These are phyloP conservation scores for Hamamelis virginiana DNA, from an alignment of 164 flowering plant genomes.

Conservation along the genomic window DNA sequence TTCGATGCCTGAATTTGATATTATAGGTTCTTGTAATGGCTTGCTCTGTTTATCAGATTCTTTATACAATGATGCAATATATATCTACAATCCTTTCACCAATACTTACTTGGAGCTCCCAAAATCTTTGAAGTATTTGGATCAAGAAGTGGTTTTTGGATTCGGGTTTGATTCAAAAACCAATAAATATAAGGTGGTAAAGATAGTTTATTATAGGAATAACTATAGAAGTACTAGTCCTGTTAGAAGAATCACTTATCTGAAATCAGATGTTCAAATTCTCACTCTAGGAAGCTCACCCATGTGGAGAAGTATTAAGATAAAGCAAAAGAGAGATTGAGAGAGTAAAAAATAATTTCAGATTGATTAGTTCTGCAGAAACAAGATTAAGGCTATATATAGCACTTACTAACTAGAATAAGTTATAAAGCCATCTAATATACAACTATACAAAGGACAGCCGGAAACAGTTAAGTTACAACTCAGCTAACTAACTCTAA, in stretches of 20 bases:
- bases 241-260: conserved; percentile 7
- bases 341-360: too few relatives aligned
- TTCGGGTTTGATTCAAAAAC: conserved; percentile 36
- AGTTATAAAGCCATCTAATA: too few relatives aligned
- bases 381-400: too few relatives aligned
- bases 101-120: conserved; percentile 31
- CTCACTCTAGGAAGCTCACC: conserved; percentile 27
- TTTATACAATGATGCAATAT: conserved; percentile 25
- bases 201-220: conserved; percentile 27
- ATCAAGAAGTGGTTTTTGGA: conserved; percentile 37
- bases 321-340: too few relatives aligned
- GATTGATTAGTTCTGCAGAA: too few relatives aligned
- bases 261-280: conserved; percentile 31
- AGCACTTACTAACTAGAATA: too few relatives aligned
- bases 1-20: conserved; percentile 34
- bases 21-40: conserved; percentile 46
- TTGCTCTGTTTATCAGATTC: conserved; percentile 37
- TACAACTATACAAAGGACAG: too few relatives aligned
- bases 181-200: conserved; percentile 40
- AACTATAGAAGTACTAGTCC: neutral
- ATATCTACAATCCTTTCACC: conserved; percentile 45
- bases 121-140: conserved; percentile 11
- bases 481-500: too few relatives aligned
- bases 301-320: conserved; percentile 39
- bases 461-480: too few relatives aligned